A percentile compares a stretch with the other conserved stretches of the same genome.
phyloP scores from a whole-genome alignment of 73 alveolate species.

The Tetrahymena borealis region DNA sequence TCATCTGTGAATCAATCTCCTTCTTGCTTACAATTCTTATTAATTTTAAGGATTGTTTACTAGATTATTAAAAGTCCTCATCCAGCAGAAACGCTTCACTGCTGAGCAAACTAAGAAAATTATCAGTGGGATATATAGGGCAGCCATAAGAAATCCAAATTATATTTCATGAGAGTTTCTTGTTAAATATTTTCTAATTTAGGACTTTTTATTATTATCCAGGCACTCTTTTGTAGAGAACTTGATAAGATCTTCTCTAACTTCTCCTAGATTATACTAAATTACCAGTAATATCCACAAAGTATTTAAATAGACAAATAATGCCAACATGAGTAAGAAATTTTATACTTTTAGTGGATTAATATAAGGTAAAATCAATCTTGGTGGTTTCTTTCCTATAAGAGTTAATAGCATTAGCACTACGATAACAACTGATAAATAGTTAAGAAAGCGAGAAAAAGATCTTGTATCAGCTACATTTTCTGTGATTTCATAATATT shows the following conservation, averaged over 20 bases:
- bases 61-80: too few species aligned
- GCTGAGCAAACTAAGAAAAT: too few species aligned
- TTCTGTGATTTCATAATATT: neutral
- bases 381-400: neutral
- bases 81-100: too few species aligned
- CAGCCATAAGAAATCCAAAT: neutral
- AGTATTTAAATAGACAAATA: neutral
- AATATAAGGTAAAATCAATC: neutral
- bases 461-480: neutral
- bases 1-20: too few species aligned
- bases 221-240: neutral
- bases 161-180: neutral
- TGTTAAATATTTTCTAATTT: neutral
- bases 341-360: neutral
- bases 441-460: neutral
- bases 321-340: neutral
- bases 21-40: too few species aligned
- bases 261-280: neutral
- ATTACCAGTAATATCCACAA: neutral
- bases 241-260: neutral
- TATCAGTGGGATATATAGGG: too few species aligned
- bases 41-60: too few species aligned
- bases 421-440: neutral
- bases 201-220: neutral
- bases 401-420: neutral